Base-by-base conservation (phyloP, 179 eudicot genomes). In the Beta lomatogona region DNA sequence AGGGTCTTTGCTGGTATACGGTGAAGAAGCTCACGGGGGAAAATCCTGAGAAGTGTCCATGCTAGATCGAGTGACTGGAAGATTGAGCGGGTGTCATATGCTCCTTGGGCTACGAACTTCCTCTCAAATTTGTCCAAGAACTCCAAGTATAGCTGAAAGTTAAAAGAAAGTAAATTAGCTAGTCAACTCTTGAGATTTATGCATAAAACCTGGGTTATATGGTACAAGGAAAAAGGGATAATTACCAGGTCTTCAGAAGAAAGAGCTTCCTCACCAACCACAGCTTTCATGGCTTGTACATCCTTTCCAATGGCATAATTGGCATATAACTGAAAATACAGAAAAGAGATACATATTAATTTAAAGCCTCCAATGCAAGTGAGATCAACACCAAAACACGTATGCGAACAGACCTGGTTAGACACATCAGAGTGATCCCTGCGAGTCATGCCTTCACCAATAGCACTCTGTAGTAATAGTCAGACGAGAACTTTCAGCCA, bases 361-460 rank as follows among this genome's bases (percentile, higher is more conserved):
- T 22, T 0, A 12, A 12, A 48, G 80, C 11, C 50, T 54, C 16
- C 54, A 31, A 67, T 55, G 16, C 31, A 67, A 75, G 66, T 80
- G 1, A 66, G 66, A 80, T 6, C 50, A 45, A 61, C 21, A 36
- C 66, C 31, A 48, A 71, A 60, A 3, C 22, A 81, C 36, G 69
- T 19, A 53, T 0, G 28, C 14, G 4, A 25, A 14, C 81, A 75
- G 36, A 93, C 98, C 97, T 94, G 99, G 86, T 96, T 96, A 83
- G 99, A 96, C 78, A 96, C 99, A 84, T 96, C 99, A 77, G 99
- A 87, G 86, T 96, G 99, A 85, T 96, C 99, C 89, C 91, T 91
- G 72, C 99, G 94, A 79, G 99, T 96, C 99, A 97, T 97, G 72
- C 99, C 99, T 89, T 97, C 99, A 85, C 99, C 99, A 85, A 96